phyloP scores from a whole-genome alignment of 176 grass and related monocot genomes.

The Rhynchospora pubera region DNA sequence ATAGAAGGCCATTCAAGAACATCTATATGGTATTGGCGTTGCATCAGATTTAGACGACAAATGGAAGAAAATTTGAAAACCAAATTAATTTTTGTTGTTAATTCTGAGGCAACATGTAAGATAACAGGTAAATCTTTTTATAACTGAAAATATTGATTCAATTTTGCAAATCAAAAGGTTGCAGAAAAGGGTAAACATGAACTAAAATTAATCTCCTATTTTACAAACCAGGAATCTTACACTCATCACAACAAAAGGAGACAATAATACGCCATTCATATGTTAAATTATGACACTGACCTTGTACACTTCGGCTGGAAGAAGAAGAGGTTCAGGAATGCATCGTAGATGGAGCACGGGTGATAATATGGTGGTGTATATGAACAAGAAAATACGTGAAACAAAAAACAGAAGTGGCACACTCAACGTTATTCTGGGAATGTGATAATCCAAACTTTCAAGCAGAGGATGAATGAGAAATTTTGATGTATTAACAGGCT shows the following conservation, averaged over 20 bases:
- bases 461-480: constrained; percentile 77
- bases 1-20: background rate
- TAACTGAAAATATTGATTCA: background rate
- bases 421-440: constrained; percentile 41
- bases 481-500: constrained; percentile 64
- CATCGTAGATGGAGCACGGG: constrained; percentile 72
- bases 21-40: background rate
- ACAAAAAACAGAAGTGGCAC: constrained; percentile 49
- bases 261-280: background rate
- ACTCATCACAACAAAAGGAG: background rate
- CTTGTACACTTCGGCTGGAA: constrained; percentile 97
- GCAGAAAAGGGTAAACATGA: background rate
- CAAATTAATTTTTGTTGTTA: background rate
- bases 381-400: constrained; percentile 49
- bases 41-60: background rate
- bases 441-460: constrained; percentile 64
- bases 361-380: constrained; percentile 46
- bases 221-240: background rate
- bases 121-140: background rate
- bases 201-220: background rate
- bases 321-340: constrained; percentile 65
- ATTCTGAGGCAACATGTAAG: background rate
- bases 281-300: constrained; percentile 21
- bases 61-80: background rate
- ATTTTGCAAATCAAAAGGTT: background rate